Base-by-base conservation (phyloP, 2,329 filamentous ascomycete genomes). In the Graphiopsis chlorocephala region DNA sequence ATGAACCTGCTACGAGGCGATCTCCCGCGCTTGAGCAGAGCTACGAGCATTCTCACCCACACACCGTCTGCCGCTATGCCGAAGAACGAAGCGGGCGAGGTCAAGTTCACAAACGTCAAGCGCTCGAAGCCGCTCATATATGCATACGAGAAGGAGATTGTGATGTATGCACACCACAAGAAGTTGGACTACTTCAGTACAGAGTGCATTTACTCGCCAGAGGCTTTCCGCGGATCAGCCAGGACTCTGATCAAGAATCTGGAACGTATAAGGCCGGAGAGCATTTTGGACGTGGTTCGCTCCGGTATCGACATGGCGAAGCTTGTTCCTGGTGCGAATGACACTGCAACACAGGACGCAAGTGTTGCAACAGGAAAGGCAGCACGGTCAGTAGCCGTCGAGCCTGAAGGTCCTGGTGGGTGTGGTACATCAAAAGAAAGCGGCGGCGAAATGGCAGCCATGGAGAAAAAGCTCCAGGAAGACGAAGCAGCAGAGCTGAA, bases 61-160 rank as follows among this genome's bases (percentile, higher is more conserved):
- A 83, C 88, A 33, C 86, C 84, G n/a, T 72, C 70, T 17, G 71
- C 72, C 7, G 56, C 66, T 10, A 56, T 65, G 35, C 38, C 65
- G 11, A 63, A 48, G 55, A 63, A 61, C 35, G 60, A 61, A 23
- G 65, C 67, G 14, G 71, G 67, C 11, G 67, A 70, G 55, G 71
- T 74, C n/a, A 93, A 91, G 65, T 74, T 75, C 26, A 95, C 92
- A 66, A 92, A 96, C 66, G 94, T 97, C 69, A 96, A 96, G 81
- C 86, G 95, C 69, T 96, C 92, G 79, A 99, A 99, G 79, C 95
- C 95, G 15, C 84, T 99, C 53, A 98, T 99, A 78, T 99, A 98
- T 76, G 93, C 94, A 1, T 99, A 98, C 75, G 95, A 99, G 76
- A 99, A 99, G 80, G 95, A 99, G 76, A 99, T 99, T 70, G 95